Evolutionary conservation across 495 filamentous ascomycete genomes (phyloP), one percentile per base, ranked within the genome.

Genomic region (Talaromyces liani): DNA sequence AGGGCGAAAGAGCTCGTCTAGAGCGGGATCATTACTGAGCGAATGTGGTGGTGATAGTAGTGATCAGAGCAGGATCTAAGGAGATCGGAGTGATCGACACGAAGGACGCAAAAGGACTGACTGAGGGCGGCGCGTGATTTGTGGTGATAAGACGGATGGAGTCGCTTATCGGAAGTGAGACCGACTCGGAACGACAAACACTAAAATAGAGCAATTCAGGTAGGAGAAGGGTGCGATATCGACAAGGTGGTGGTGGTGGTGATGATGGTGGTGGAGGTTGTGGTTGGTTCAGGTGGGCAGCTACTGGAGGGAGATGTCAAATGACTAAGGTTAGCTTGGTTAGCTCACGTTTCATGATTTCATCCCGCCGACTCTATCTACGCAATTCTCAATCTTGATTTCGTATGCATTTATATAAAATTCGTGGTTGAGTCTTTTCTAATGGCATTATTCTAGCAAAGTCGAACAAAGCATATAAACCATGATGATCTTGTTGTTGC

Each of bases 171-270:
- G 41, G 22, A 6, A 31, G 41, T 2, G 12, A 29, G 33, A 34
- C 9, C 33, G 58, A 31, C 58, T 61, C 12, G 58, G 14, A 16
- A 59, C 31, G 29, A 31, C 25, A 36, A 61, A 25, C 8, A 49
- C n/a, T 41, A 9, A 36, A 41, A 41, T 41, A 27, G 33, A 49
- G 36, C 20, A 25, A 47, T 25, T 10, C 36, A 25, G 31, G 18
- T 27, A 27, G 18, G 20, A 65, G 62, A 27, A 29, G 61, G 55
- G 65, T 64, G 66, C 57, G 63, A 64, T 64, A 55, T 47, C 51
- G 49, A 49, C 56, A 54, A 59, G 41, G 63, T 49, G 51, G 39
- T 9, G 41, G 39, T 9, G 41, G 31, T 12, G 25, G 14, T 47
- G 31, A 20, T 54, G n/a, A 12, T 57, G 64, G 53, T 18, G 64